A percentile compares a stretch with the other conserved stretches of the same genome.
phyloP scores from a whole-genome alignment of 371 early-diverging fungal genomes.

The Mucor lusitanicus region DNA sequence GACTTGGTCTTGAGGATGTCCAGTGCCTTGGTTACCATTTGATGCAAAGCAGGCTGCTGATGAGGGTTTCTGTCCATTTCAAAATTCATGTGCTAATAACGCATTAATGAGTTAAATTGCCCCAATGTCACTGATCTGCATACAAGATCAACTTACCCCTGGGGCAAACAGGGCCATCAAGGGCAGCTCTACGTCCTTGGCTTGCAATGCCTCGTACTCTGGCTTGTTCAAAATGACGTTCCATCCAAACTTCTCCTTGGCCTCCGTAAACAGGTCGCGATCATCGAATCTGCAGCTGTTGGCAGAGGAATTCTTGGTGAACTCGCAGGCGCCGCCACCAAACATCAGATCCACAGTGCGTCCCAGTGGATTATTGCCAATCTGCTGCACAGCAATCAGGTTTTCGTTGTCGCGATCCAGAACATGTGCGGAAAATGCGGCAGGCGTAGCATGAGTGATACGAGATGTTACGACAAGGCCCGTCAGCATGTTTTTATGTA shows the following conservation, averaged over 20 bases:
- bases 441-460: constrained; percentile 91
- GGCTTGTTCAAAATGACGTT: constrained; percentile 38
- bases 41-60: constrained; percentile 71
- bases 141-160: constrained; percentile 17
- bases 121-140: neutral
- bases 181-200: constrained; percentile 56
- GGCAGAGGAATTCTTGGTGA: constrained; percentile 60
- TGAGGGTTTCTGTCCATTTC: constrained; percentile 76
- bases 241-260: constrained; percentile 61
- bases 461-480: constrained; percentile 92
- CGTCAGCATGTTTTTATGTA: constrained; percentile 70
- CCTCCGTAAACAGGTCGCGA: constrained; percentile 64
- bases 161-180: constrained; percentile 71
- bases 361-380: constrained; percentile 82
- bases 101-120: neutral
- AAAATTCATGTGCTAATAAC: constrained; percentile 70
- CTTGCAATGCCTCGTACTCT: constrained; percentile 60
- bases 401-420: constrained; percentile 73
- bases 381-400: constrained; percentile 86
- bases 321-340: constrained; percentile 91
- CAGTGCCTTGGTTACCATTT: constrained; percentile 77
- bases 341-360: constrained; percentile 86
- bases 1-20: constrained; percentile 51
- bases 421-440: constrained; percentile 83
- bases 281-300: constrained; percentile 74